These are phyloP conservation scores for Apiospora saccharicola DNA, from an alignment of 2,329 filamentous ascomycete genomes.

Conservation along the genomic window DNA sequence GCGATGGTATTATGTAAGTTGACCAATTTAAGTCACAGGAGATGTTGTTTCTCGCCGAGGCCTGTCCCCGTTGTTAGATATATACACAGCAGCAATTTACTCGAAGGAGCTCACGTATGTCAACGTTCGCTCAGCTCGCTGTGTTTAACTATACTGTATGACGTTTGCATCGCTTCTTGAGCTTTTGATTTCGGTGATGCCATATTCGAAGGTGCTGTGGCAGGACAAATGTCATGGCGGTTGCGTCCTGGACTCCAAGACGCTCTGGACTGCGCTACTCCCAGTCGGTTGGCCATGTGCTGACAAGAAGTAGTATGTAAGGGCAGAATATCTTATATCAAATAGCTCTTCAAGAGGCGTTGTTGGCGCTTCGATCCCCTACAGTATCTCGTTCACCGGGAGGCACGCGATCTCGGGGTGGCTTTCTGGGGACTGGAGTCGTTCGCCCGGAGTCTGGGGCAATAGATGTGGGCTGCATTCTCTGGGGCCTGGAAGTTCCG, in stretches of 20 bases:
- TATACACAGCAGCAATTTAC: background rate
- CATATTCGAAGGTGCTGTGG: background rate
- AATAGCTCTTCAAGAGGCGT: background rate
- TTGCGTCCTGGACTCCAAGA: background rate
- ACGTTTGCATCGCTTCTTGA: background rate
- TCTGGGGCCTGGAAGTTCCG: background rate
- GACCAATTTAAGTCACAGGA: slow-evolving; percentile 66
- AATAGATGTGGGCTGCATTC: background rate
- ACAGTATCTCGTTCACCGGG: background rate
- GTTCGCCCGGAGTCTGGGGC: background rate
- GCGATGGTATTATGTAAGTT: slow-evolving; percentile 53
- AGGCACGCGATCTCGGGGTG: background rate
- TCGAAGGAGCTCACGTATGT: background rate
- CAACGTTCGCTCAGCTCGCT: background rate
- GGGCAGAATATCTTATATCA: background rate
- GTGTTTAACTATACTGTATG: background rate
- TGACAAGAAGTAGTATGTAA: background rate
- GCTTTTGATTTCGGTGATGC: background rate
- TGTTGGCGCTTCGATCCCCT: background rate
- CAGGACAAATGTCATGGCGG: background rate
- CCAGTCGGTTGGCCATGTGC: background rate
- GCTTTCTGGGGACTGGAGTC: background rate
- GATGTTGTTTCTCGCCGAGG: background rate
- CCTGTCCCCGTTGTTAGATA: background rate
- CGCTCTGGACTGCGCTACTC: too few relatives aligned